phyloP scores from a whole-genome alignment of 345 rosid species.

The Citrus sp. region DNA sequence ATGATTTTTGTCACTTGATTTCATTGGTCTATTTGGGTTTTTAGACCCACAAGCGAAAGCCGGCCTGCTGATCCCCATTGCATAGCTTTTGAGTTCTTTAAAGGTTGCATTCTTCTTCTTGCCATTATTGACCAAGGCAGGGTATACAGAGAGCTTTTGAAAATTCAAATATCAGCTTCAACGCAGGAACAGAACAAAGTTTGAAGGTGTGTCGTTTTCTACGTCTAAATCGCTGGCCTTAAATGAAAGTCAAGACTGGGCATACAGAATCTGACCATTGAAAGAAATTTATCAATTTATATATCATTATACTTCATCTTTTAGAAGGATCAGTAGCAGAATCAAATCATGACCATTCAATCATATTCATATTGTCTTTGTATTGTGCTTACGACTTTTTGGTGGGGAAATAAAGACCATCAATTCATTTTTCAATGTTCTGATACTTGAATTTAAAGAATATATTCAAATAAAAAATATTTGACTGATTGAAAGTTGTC shows the following conservation, averaged over 20 bases:
- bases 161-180: neutral
- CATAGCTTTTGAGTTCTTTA: constrained; percentile 5
- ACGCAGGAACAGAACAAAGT: neutral
- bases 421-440: no score
- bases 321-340: neutral
- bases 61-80: neutral
- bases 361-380: neutral
- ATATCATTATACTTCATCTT: neutral
- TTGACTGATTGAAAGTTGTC: no score
- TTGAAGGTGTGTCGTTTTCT: neutral
- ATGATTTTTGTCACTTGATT: constrained; percentile 1
- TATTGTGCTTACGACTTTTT: neutral
- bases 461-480: no score
- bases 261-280: neutral
- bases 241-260: neutral
- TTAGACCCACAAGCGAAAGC: constrained; percentile 17
- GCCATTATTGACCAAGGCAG: neutral
- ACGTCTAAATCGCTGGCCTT: neutral
- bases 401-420: neutral
- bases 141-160: neutral
- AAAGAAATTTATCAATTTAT: neutral
- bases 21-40: constrained; percentile 19
- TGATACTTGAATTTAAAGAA: no score
- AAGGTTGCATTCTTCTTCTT: constrained; percentile 1
- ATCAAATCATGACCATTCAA: neutral